phyloP scores from a whole-genome alignment of 352 stramenopile genomes.

The Blastocystis sp. region DNA sequence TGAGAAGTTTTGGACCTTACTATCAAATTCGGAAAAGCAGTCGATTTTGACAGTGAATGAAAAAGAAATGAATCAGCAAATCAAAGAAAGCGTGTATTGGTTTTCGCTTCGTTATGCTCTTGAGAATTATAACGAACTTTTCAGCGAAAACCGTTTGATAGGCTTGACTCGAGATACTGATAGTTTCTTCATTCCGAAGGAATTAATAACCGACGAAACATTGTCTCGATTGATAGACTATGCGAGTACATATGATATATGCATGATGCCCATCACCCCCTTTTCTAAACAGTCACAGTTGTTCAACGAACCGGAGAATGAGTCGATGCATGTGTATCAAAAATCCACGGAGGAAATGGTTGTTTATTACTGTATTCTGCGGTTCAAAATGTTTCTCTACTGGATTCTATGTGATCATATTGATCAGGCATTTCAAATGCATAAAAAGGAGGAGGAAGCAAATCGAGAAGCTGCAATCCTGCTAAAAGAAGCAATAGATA shows the following conservation, averaged over 20 bases:
- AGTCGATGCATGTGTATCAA: not conserved
- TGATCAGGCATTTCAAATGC: constrained; percentile 7
- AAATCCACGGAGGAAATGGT: not conserved
- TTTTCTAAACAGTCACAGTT: not conserved
- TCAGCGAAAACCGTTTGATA: not conserved
- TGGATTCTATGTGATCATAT: constrained; percentile 50
- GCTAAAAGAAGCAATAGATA: not conserved
- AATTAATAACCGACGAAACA: not conserved
- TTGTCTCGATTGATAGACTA: not conserved
- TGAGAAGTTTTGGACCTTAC: not conserved
- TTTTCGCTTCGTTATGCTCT: constrained; percentile 35
- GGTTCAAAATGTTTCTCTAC: constrained; percentile 34
- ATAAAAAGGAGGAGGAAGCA: constrained; percentile 10
- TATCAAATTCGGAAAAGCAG: not conserved
- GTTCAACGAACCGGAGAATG: constrained; percentile 1
- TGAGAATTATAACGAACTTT: not conserved
- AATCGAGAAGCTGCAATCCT: constrained; percentile 20
- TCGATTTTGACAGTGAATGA: not conserved
- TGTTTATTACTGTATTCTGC: not conserved
- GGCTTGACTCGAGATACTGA: not conserved
- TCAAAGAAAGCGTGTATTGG: constrained; percentile 31
- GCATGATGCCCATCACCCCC: not conserved
- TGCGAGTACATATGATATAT: not conserved
- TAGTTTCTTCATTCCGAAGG: not conserved
- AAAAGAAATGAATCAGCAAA: constrained; percentile 3